Percentiles rank a stretch among this genome's conserved stretches.
phyloP scores from a whole-genome alignment of 2,329 filamentous ascomycete genomes.

The Diplodia mutila region DNA sequence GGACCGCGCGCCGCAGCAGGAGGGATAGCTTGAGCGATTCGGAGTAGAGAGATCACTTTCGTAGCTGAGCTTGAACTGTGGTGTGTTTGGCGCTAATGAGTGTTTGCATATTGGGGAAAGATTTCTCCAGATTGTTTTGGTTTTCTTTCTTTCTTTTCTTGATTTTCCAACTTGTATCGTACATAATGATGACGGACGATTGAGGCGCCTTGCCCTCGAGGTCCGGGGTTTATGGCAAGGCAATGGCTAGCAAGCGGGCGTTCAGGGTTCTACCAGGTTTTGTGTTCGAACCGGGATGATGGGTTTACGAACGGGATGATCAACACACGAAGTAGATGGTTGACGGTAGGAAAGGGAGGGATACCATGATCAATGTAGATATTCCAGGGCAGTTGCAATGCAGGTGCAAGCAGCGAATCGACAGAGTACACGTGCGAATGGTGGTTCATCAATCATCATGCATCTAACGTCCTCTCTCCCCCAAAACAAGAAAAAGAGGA shows the following conservation, averaged over 20 bases:
- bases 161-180: background rate
- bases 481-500: background rate
- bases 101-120: background rate
- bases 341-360: background rate
- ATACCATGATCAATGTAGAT: background rate
- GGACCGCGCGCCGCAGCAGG: constrained; percentile 48
- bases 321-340: background rate
- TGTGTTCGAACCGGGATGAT: constrained; percentile 1
- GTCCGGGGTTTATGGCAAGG: too few relatives aligned
- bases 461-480: background rate
- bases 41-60: background rate
- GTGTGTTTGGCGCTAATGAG: too few relatives aligned
- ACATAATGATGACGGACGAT: constrained; percentile 3
- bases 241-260: constrained; percentile 2
- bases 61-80: too few relatives aligned
- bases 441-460: background rate
- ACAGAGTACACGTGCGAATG: background rate
- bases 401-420: background rate
- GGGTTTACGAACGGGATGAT: background rate
- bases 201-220: background rate
- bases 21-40: constrained; percentile 58
- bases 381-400: background rate
- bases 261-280: background rate
- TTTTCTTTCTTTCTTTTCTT: background rate
- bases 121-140: background rate